Evolutionary conservation across 257 asterid species (phyloP), one percentile per base, ranked within the genome.

Genomic region (Scutellaria minor): DNA sequence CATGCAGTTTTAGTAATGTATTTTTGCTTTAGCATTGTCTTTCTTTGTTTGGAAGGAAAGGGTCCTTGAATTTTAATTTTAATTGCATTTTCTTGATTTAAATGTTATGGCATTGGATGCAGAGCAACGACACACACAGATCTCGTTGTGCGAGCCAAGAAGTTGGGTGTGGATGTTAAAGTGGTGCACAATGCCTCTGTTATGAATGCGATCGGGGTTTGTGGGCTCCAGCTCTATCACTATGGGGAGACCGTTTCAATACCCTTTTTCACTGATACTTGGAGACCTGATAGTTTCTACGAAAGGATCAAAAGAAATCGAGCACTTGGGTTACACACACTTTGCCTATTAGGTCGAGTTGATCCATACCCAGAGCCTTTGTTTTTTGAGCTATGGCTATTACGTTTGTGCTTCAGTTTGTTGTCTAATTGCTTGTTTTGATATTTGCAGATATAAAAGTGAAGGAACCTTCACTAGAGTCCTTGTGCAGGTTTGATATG

Each of bases 231-330:
- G 82, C 98, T 92, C 37, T 95, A 95, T 58, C 90, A 88, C 24
- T 92, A 89, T 78, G 98, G 98, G 44, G 97, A 95, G 88, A 90
- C 94, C 0, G 79, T 94, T 57, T 94, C 98, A 1, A 79, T 94
- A 44, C 98, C 98, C 0, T 94, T 94, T 81, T 94, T 94, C 87
- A 94, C 99, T 1, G 93, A 88, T 7, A 82, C 95, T 5, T 91
- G 99, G 99, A 88, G 96, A 76, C 99, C 98, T 1, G 98, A 88
- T 75, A 94, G 99, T 77, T 94, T 94, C 60, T 92, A 92, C 46
- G 97, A 90, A 71, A 91, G 84, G 79, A 91, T 94, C 64, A 83
- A 80, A 63, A 83, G 84, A 56, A 94, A 88, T 48, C 82, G 87
- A 56, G 64, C 73, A 35, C 84, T 88, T 71, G 97, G 97, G 55